A percentile compares a stretch with the other conserved stretches of the same genome.
Evolutionary conservation across 306 rosid genomes (phyloP).

Genomic region (Vigna unguiculata): DNA sequence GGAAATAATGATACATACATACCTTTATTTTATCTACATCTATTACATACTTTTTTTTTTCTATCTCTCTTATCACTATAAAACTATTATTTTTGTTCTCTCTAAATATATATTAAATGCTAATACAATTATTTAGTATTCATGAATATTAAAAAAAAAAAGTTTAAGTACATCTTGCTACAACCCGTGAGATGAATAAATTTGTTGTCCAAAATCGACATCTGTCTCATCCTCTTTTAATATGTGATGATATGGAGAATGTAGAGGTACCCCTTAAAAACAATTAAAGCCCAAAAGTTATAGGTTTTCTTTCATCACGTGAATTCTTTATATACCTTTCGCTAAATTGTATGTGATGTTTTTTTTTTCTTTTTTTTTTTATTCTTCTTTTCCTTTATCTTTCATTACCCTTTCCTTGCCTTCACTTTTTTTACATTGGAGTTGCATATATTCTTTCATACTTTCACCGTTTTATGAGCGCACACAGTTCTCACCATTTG

Average conservation of each 20-base stretch:
- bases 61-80: no score
- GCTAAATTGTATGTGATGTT: constrained; percentile 38
- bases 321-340: constrained; percentile 37
- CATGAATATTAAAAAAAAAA: no score
- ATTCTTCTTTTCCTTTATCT: background rate
- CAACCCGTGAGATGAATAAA: no score
- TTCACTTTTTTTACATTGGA: constrained; percentile 20
- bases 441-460: constrained; percentile 5
- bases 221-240: no score
- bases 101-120: no score
- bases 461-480: background rate
- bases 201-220: no score
- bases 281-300: background rate
- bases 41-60: no score
- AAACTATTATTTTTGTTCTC: no score
- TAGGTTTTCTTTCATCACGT: constrained; percentile 42
- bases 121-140: no score
- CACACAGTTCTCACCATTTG: background rate
- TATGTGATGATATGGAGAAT: background rate
- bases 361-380: background rate
- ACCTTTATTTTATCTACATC: no score
- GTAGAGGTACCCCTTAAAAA: background rate
- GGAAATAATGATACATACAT: no score
- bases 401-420: constrained; percentile 4
- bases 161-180: no score